Base-by-base conservation (phyloP, 176 grass and related monocot species). In the Alopecurus myosuroides region DNA sequence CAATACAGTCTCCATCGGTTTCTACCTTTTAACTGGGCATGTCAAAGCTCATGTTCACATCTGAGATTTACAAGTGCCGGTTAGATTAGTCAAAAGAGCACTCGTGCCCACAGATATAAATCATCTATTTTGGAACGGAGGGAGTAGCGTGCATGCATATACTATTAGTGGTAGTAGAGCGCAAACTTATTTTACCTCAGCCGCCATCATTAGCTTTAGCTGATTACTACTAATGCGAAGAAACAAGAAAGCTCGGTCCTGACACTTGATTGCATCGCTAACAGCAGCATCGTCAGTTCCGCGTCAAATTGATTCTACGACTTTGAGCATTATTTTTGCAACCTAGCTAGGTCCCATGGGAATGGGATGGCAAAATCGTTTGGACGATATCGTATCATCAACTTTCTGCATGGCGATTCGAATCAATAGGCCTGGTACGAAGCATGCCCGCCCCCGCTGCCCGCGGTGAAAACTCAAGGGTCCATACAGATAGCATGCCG, bases 121-220 rank as follows among this genome's bases (percentile, higher is more conserved):
- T n/a, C n/a, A n/a, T n/a, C n/a, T n/a, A n/a, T n/a, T n/a, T n/a
- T n/a, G n/a, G n/a, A n/a, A n/a, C n/a, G n/a, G n/a, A n/a, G n/a
- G n/a, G n/a, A n/a, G n/a, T n/a, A n/a, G 83, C 49, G 19, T 23
- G 82, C 82, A 34, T 77, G 77, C n/a, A n/a, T n/a, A n/a, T n/a
- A n/a, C 60, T 60, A 60, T 11, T 60, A 7, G 60, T 39, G 17
- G 35, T 18, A 56, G 76, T 68, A 57, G 77, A 77, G 5, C 37
- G 28, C 33, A 37, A 13, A 53, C 70, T 88, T 30, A 9, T 35
- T 19, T 33, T 64, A 3, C 18, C 71, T 14, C 7, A 77, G 31
- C 71, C 72, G 34, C 78, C 88, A 82, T 89, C 58, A 89, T 81
- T 72, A 48, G 15, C 81, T 66, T 55, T 67, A 25, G 44, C 17